Conservation (phyloP, 148 eudicot species). For the Hydrangea macrophylla region DNA sequence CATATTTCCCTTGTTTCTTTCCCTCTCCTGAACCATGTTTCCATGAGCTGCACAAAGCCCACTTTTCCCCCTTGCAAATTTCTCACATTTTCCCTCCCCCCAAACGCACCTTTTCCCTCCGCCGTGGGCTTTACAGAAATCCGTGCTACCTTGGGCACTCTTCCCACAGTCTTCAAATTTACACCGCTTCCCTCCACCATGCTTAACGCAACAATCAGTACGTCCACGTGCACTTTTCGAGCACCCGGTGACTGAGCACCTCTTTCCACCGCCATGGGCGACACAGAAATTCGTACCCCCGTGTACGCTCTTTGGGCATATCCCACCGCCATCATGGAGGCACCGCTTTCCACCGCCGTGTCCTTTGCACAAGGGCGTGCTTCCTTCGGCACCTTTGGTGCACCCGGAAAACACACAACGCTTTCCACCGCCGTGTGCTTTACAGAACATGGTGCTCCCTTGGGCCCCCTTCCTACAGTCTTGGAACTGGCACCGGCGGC, state of each 20-base stretch:
- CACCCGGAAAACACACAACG: slow-evolving; percentile 85
- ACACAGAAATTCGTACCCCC: slow-evolving; percentile 92
- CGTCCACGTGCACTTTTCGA: slow-evolving; percentile 92
- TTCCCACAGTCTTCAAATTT: slow-evolving; percentile 65
- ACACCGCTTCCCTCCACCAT: slow-evolving; percentile 96
- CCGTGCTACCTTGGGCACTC: slow-evolving; percentile 97
- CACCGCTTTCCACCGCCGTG: slow-evolving; percentile 98
- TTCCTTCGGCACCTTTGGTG: slow-evolving; percentile 94
- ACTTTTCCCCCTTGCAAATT: slow-evolving; percentile 88
- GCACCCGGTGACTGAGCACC: slow-evolving; percentile 76
- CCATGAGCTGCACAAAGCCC: slow-evolving; percentile 90
- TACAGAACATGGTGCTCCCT: slow-evolving; percentile 82
- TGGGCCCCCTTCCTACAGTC: slow-evolving; percentile 84
- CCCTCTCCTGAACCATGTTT: slow-evolving; percentile 60
- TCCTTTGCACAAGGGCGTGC: slow-evolving; percentile 92
- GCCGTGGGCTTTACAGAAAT: slow-evolving; percentile 94
- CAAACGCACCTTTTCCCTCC: slow-evolving; percentile 91
- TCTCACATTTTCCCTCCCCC: slow-evolving; percentile 81
- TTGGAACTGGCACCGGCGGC: slow-evolving; percentile 66
- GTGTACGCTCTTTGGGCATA: slow-evolving; percentile 93
- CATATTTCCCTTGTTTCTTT: slow-evolving; percentile 40
- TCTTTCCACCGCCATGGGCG: slow-evolving; percentile 95
- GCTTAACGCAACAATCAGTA: slow-evolving; percentile 85
- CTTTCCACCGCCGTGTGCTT: slow-evolving; percentile 96
- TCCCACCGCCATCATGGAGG: slow-evolving; percentile 82